Base-by-base conservation (phyloP, 257 asterid genomes). In the Buddleja alternifolia region DNA sequence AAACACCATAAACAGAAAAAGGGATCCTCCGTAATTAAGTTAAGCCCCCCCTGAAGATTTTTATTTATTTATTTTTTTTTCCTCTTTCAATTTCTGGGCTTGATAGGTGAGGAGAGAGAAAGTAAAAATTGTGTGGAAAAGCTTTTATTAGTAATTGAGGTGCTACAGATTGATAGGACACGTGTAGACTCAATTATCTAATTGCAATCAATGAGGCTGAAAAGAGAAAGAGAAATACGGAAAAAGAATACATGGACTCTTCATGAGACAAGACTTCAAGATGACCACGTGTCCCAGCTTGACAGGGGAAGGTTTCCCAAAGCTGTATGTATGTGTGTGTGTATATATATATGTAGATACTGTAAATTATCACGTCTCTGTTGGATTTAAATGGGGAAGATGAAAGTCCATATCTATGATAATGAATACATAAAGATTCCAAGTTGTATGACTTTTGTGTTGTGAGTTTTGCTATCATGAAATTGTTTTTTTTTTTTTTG, bases 151-250 rank as follows among this genome's bases (percentile, higher is more conserved):
- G 34, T 29, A 53, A 47, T 48, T 20, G 75, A 63, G 55, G 21
- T 36, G 59, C 71, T 45, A 67, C 68, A 40, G 20, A n/a, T n/a
- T n/a, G 19, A 46, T 57, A n/a, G 45, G 93, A 73, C 90, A 84
- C 93, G 90, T 84, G 85, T 80, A 71, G 77, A 73, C 63, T 76
- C 82, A 79, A 80, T 82, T 74, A 84, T 86, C 86, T 60, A 78
- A 86, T 82, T 80, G 70, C 90, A 82, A 82, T 86, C 83, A 81
- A 83, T 86, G 81, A 75, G 20, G 8, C 68, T 58, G 36, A 0
- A 21, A 17, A 56, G 37, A 61, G 59, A 56, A 65, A 60, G 57
- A 67, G 60, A 71, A 70, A 71, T 65, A 69, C 57, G 41, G 14
- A 63, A 41, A 61, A 52, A 60, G 6, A 16, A n/a, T 4, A 34